phyloP scores from a whole-genome alignment of 805 yeast genomes.

The Pichia rugopelliculosa region DNA sequence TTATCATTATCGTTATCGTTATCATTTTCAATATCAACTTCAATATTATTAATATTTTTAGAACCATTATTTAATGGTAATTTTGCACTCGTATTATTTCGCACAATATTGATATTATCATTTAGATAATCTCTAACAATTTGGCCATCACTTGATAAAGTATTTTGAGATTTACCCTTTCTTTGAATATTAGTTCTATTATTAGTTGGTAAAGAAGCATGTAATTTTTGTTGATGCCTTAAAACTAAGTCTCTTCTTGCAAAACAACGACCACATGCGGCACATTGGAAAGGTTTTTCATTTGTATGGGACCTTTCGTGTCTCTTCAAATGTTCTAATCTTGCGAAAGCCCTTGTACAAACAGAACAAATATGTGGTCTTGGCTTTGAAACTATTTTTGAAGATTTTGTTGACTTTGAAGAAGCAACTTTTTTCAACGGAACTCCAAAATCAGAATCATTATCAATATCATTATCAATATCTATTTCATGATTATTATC shows the following conservation, averaged over 20 bases:
- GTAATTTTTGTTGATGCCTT: conserved; percentile 92
- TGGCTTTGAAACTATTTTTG: conserved; percentile 76
- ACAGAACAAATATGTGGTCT: conserved; percentile 86
- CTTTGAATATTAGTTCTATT: conserved; percentile 28
- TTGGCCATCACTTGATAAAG: conserved; percentile 25
- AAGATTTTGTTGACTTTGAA: conserved; percentile 48
- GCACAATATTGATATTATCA: conserved; percentile 45
- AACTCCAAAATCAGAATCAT: conserved; percentile 1
- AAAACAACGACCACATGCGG: conserved; percentile 92
- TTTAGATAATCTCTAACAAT: conserved; percentile 31
- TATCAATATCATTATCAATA: not conserved
- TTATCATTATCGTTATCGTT: not conserved
- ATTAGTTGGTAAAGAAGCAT: conserved; percentile 43
- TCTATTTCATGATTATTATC: not conserved
- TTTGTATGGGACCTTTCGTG: conserved; percentile 93
- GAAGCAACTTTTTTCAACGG: conserved; percentile 9
- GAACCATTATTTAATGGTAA: conserved; percentile 31
- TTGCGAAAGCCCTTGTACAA: conserved; percentile 92
- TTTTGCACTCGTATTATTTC: conserved; percentile 44
- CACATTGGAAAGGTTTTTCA: conserved; percentile 94
- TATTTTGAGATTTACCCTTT: conserved; percentile 21
- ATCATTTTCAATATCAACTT: not conserved
- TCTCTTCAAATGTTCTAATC: conserved; percentile 88
- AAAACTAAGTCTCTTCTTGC: conserved; percentile 84
- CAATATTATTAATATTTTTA: not conserved